Percentiles rank a stretch among this genome's conserved stretches.
Evolutionary conservation across 1,139 yeast genomes (phyloP).

Genomic region (Saccharomyces hybrid): DNA sequence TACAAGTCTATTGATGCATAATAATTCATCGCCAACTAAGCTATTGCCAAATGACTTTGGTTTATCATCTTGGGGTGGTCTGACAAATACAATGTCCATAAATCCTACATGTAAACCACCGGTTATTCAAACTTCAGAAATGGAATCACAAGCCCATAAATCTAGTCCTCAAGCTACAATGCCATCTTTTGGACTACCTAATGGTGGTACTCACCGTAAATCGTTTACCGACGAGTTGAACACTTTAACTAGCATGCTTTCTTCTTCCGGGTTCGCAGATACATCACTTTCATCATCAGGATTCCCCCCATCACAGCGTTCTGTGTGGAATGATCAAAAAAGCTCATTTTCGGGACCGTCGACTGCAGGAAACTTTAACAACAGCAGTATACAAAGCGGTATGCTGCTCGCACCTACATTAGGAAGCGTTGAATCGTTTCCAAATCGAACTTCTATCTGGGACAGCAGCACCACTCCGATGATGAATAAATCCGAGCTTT

Average conservation of each 20-base stretch:
- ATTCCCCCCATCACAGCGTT: constrained; percentile 5
- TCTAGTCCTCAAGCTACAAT: neutral
- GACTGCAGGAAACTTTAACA: neutral
- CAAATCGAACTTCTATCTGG: constrained; percentile 25
- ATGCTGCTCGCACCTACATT: neutral
- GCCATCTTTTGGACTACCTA: constrained; percentile 3
- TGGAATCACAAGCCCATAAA: neutral
- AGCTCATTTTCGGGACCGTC: neutral
- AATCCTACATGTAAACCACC: neutral
- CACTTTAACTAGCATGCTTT: constrained; percentile 24
- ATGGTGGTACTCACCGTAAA: constrained; percentile 5
- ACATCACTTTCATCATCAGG: constrained; percentile 4
- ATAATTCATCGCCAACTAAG: constrained; percentile 1
- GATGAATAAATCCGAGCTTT: neutral
- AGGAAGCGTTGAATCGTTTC: neutral
- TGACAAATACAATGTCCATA: neutral
- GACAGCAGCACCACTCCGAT: constrained; percentile 8
- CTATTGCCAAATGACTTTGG: neutral
- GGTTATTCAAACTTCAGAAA: neutral
- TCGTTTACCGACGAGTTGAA: constrained; percentile 24
- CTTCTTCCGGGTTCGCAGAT: constrained; percentile 21
- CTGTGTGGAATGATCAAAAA: constrained; percentile 17
- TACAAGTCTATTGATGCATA: constrained; percentile 1
- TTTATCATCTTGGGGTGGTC: constrained; percentile 4
- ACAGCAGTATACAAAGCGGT: neutral